Percentiles rank a stretch among this genome's conserved stretches.
These are phyloP conservation scores for Exophiala lecanii-corni DNA, from an alignment of 2,329 filamentous ascomycete species.

Conservation along the genomic window DNA sequence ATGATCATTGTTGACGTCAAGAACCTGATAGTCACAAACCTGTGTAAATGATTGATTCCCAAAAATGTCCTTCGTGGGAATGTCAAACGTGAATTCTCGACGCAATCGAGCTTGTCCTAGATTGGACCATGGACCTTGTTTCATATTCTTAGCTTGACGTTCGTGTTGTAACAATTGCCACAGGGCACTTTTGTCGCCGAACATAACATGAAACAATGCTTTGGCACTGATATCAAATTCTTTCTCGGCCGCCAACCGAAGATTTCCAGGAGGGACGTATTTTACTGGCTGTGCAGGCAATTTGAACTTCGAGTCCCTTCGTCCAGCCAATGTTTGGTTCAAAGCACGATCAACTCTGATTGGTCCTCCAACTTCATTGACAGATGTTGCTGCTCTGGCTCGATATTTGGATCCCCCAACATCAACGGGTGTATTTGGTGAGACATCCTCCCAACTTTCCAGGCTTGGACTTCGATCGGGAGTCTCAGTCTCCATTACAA, in stretches of 20 bases:
- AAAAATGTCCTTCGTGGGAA: conserved; percentile 62
- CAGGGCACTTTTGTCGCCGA: conserved; percentile 91
- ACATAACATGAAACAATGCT: conserved; percentile 90
- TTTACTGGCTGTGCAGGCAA: conserved; percentile 74
- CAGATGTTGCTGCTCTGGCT: conserved; percentile 15
- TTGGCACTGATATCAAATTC: conserved; percentile 90
- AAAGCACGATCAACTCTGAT: conserved; percentile 61
- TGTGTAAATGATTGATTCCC: conserved; percentile 55
- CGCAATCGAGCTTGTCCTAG: conserved; percentile 63
- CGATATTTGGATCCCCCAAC: conserved; percentile 45
- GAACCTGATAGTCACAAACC: conserved; percentile 77
- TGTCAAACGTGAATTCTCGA: conserved; percentile 76
- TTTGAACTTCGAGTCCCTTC: conserved; percentile 63
- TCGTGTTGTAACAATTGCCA: conserved; percentile 90
- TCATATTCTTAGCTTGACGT: conserved; percentile 70
- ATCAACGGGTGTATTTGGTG: conserved; percentile 56
- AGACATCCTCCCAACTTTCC: conserved; percentile 88
- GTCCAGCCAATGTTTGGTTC: conserved; percentile 36
- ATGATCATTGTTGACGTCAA: conserved; percentile 77
- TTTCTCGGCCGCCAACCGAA: conserved; percentile 67
- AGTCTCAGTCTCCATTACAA: conserved; percentile 65
- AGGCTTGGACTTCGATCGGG: conserved; percentile 64
- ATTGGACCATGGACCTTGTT: conserved; percentile 78
- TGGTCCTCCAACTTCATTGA: conserved; percentile 48
- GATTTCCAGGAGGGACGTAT: conserved; percentile 80